These are phyloP conservation scores for Scolecobasidium constrictum DNA, from an alignment of 2,329 filamentous ascomycete species.

Conservation along the genomic window DNA sequence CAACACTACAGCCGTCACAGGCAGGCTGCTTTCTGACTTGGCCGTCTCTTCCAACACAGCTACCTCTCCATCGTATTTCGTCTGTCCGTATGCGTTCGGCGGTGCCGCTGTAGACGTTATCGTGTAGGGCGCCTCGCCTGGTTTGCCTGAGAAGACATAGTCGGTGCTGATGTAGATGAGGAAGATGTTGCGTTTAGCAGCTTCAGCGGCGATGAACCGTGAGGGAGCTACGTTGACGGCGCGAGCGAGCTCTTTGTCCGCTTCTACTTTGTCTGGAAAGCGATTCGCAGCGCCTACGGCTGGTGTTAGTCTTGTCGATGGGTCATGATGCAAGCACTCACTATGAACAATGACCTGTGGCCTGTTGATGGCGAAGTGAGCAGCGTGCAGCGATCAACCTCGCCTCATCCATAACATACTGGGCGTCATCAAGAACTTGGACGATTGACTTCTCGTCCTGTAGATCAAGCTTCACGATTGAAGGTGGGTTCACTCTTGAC, in stretches of 20 bases:
- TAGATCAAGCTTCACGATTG: slow-evolving; percentile 46
- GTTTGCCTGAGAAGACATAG: slow-evolving; percentile 64
- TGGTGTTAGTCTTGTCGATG: neutral
- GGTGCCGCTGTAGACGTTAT: slow-evolving; percentile 52
- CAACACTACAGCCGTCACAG: slow-evolving; percentile 56
- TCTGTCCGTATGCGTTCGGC: slow-evolving; percentile 69
- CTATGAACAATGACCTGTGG: slow-evolving; percentile 75
- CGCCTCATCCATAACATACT: slow-evolving; percentile 26
- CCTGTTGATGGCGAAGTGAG: too few species aligned
- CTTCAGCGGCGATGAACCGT: slow-evolving; percentile 52
- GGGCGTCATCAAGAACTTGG: slow-evolving; percentile 38
- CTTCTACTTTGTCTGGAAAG: slow-evolving; percentile 76
- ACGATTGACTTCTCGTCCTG: slow-evolving; percentile 34
- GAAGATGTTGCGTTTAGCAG: slow-evolving; percentile 49
- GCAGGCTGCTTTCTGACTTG: slow-evolving; percentile 14
- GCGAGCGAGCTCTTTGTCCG: slow-evolving; percentile 63
- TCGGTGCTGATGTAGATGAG: slow-evolving; percentile 75
- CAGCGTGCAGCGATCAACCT: slow-evolving; percentile 5
- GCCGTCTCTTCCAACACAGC: slow-evolving; percentile 55
- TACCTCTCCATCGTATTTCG: slow-evolving; percentile 59
- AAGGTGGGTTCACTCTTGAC: slow-evolving; percentile 59
- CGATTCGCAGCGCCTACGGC: slow-evolving; percentile 64
- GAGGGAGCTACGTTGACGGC: slow-evolving; percentile 67
- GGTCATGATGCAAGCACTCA: slow-evolving; percentile 34
- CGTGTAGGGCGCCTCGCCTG: slow-evolving; percentile 77